These are phyloP conservation scores for Acmispon strigosus DNA, from an alignment of 306 rosid species.

Conservation along the genomic window DNA sequence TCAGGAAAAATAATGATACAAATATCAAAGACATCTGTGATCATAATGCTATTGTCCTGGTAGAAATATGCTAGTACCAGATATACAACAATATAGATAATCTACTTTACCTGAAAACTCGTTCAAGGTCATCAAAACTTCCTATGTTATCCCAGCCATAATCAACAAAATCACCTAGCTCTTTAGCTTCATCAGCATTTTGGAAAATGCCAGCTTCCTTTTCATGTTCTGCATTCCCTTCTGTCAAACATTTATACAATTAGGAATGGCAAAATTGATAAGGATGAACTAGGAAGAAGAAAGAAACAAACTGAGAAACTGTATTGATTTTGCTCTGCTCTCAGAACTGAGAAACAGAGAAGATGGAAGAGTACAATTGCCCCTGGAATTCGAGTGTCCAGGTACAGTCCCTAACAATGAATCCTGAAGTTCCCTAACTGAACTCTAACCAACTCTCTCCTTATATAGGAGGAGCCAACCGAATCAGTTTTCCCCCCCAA, in stretches of 20 bases:
- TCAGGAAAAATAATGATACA: neutral
- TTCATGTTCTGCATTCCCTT: constrained; percentile 38
- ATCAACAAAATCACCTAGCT: constrained; percentile 75
- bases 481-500: no score
- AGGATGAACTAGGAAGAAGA: no score
- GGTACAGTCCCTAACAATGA: no score
- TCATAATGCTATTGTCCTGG: constrained; percentile 3
- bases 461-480: no score
- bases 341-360: no score
- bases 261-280: constrained; percentile 10
- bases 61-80: constrained; percentile 2
- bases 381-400: no score
- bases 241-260: constrained; percentile 39
- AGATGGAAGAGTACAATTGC: no score
- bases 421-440: no score
- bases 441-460: no score
- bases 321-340: no score
- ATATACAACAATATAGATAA: neutral
- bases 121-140: constrained; percentile 92
- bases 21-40: constrained; percentile 3
- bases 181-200: constrained; percentile 53
- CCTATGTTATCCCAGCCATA: constrained; percentile 87
- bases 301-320: no score
- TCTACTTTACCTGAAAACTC: constrained; percentile 70
- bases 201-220: constrained; percentile 47